Evolutionary conservation across 2,329 filamentous ascomycete genomes (phyloP).

Genomic region (Xylaria sp.): DNA sequence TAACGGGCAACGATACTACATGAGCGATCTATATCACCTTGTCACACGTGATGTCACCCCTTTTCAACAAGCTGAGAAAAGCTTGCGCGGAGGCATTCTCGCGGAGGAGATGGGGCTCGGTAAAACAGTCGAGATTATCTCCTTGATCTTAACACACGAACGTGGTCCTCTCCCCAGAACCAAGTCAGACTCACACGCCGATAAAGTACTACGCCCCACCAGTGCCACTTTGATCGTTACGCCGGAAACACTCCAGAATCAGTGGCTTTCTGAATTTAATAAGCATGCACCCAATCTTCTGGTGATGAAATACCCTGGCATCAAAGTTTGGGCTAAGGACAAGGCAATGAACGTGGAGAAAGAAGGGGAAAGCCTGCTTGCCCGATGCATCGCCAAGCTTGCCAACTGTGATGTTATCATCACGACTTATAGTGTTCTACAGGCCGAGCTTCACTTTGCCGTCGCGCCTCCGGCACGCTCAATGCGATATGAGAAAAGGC

Average conservation of each 20-base stretch:
- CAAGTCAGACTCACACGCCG: constrained; percentile 48
- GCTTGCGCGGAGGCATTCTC: constrained; percentile 66
- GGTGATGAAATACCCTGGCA: constrained; percentile 63
- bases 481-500: constrained; percentile 69
- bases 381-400: constrained; percentile 50
- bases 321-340: constrained; percentile 41
- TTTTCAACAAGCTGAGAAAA: constrained; percentile 51
- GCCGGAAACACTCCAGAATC: constrained; percentile 60
- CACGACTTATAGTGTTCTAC: constrained; percentile 73
- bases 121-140: constrained; percentile 78
- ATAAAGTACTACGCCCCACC: constrained; percentile 53
- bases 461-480: constrained; percentile 70
- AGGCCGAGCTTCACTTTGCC: constrained; percentile 80
- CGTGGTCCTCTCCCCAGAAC: constrained; percentile 40
- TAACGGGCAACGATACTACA: constrained; percentile 45
- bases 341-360: not conserved
- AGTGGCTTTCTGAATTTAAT: constrained; percentile 67
- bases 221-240: constrained; percentile 67
- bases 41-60: constrained; percentile 55
- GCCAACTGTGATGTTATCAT: constrained; percentile 63
- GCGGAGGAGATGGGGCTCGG: constrained; percentile 85
- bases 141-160: constrained; percentile 69
- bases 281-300: constrained; percentile 63
- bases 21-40: constrained; percentile 67
- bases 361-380: constrained; percentile 43